A percentile compares a stretch with the other conserved stretches of the same genome.
phyloP scores from a whole-genome alignment of 345 rosid species.

The Arabidopsis suecica region DNA sequence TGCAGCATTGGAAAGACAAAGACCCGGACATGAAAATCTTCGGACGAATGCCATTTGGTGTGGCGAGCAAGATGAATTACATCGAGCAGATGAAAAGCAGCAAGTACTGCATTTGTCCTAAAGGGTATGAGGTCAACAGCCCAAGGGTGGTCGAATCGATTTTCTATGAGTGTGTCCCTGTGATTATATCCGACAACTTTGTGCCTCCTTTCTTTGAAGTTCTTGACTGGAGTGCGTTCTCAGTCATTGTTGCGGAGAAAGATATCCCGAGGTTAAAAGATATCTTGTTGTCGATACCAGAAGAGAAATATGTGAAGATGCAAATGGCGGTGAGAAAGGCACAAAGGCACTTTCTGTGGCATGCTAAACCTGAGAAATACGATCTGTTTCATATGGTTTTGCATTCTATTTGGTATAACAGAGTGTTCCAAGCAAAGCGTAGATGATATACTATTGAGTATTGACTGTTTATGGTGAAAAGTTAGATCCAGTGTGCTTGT shows the following conservation, averaged over 20 bases:
- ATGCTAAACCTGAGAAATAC: slow-evolving; percentile 74
- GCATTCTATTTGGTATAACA: slow-evolving; percentile 89
- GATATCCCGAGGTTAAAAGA: slow-evolving; percentile 79
- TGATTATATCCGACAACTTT: slow-evolving; percentile 85
- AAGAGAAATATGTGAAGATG: slow-evolving; percentile 67
- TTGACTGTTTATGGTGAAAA: background rate
- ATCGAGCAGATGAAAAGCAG: slow-evolving; percentile 91
- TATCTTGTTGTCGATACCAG: slow-evolving; percentile 63
- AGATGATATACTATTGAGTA: slow-evolving; percentile 39
- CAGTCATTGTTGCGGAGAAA: slow-evolving; percentile 78
- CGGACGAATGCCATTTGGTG: slow-evolving; percentile 86
- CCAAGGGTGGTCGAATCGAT: slow-evolving; percentile 91
- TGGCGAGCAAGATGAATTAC: slow-evolving; percentile 92
- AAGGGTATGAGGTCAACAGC: slow-evolving; percentile 93
- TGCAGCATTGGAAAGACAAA: slow-evolving; percentile 87
- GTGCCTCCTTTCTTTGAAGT: slow-evolving; percentile 92
- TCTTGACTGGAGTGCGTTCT: slow-evolving; percentile 77
- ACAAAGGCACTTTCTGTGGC: slow-evolving; percentile 91
- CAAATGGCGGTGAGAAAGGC: slow-evolving; percentile 77
- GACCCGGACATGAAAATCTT: slow-evolving; percentile 78
- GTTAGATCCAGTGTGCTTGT: slow-evolving; percentile 1
- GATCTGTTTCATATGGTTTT: slow-evolving; percentile 94
- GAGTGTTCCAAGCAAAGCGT: slow-evolving; percentile 80
- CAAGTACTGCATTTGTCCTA: slow-evolving; percentile 92
- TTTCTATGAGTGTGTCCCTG: slow-evolving; percentile 91